A percentile compares a stretch with the other conserved stretches of the same genome.
phyloP scores from a whole-genome alignment of 169 alveolate species.

The Theileria annulata region DNA sequence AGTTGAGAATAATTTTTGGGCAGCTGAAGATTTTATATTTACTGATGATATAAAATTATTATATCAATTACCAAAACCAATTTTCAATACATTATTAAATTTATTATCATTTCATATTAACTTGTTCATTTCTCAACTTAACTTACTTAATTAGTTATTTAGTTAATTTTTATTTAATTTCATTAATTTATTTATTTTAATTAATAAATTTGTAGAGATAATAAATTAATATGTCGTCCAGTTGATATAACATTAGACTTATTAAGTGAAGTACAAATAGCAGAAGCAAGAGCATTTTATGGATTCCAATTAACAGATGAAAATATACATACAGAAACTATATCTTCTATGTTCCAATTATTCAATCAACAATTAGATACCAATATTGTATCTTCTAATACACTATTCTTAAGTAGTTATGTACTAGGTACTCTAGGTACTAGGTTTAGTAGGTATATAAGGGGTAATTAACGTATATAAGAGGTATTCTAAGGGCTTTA shows the following conservation, averaged over 20 bases:
- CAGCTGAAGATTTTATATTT: constrained; percentile 63
- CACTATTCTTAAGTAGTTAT: no score
- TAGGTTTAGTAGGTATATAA: no score
- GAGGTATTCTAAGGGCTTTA: no score
- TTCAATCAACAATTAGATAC: constrained; percentile 35
- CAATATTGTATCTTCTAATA: constrained; percentile 2
- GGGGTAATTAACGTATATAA: no score
- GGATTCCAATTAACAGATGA: constrained; percentile 93
- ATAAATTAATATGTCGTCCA: constrained; percentile 34
- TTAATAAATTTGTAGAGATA: constrained; percentile 19
- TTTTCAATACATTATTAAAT: constrained; percentile 27
- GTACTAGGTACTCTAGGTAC: no score
- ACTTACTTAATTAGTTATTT: no score
- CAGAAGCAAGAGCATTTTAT: constrained; percentile 93
- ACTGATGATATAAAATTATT: constrained; percentile 26
- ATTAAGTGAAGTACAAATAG: constrained; percentile 86
- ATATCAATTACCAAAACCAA: not conserved
- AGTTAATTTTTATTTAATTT: no score
- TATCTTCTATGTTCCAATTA: constrained; percentile 70
- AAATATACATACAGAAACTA: constrained; percentile 89
- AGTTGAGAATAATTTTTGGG: constrained; percentile 66
- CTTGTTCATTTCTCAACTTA: constrained; percentile 20
- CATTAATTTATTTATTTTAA: not conserved
- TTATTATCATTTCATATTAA: constrained; percentile 28
- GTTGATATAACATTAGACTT: constrained; percentile 79